phyloP scores from a whole-genome alignment of 2,329 filamentous ascomycete genomes.

The Fusarium proliferatum region DNA sequence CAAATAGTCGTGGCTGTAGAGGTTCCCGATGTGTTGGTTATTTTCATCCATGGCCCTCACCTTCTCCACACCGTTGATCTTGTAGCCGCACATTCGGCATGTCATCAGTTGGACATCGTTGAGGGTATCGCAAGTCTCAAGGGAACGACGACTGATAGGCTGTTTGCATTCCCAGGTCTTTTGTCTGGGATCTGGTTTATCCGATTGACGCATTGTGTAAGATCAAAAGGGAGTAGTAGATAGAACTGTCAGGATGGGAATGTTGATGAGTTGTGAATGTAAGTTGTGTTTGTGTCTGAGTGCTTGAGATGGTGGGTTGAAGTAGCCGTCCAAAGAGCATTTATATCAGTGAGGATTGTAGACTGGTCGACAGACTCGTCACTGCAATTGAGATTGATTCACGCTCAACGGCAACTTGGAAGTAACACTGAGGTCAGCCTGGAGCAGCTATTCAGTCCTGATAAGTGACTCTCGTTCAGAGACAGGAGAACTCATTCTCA shows the following conservation, averaged over 20 bases:
- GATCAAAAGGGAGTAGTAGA: background rate
- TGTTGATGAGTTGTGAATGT: background rate
- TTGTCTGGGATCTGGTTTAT: background rate
- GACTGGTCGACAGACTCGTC: background rate
- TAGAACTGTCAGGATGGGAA: background rate
- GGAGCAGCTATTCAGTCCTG: background rate
- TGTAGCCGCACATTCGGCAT: background rate
- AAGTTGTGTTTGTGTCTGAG: background rate
- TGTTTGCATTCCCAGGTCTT: background rate
- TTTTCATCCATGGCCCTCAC: background rate
- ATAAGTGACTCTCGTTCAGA: background rate
- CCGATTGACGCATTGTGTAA: background rate
- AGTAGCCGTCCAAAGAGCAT: fast-evolving
- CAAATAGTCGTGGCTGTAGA: background rate
- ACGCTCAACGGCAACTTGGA: background rate
- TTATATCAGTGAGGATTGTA: background rate
- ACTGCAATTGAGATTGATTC: background rate
- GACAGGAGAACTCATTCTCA: fast-evolving
- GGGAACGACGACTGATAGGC: background rate
- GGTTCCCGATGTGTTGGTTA: background rate
- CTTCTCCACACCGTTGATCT: background rate
- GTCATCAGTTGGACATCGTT: background rate
- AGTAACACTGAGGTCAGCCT: fast-evolving
- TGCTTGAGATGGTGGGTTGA: background rate
- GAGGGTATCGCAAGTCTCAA: background rate